A percentile compares a stretch with the other conserved stretches of the same genome.
Conservation (phyloP, 2,329 filamentous ascomycete species). For the Mycosphaerelloides madeirae region DNA sequence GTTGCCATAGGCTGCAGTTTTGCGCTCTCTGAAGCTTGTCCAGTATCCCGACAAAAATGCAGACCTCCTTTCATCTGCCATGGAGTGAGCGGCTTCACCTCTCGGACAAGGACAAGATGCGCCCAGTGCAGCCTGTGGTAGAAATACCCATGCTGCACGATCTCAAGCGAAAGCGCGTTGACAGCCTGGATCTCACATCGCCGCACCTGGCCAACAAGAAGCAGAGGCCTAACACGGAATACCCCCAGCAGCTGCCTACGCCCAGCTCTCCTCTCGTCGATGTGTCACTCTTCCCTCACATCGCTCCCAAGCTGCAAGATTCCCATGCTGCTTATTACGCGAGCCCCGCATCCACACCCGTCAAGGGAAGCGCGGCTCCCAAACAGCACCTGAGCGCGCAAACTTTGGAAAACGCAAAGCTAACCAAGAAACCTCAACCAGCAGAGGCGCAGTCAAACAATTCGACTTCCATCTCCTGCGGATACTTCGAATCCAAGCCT, state of each 20-base stretch:
- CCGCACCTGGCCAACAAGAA: constrained; percentile 19
- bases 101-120: constrained; percentile 32
- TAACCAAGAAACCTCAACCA: background rate
- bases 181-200: constrained; percentile 40
- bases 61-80: constrained; percentile 49
- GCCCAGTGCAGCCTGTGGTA: constrained; percentile 39
- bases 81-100: constrained; percentile 36
- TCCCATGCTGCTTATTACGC: background rate
- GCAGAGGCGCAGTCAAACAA: background rate
- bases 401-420: background rate
- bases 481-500: constrained; percentile 6
- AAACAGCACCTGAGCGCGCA: constrained; percentile 6
- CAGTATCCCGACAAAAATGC: constrained; percentile 28
- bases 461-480: background rate
- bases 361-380: background rate
- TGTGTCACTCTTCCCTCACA: constrained; percentile 4
- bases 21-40: constrained; percentile 15
- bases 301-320: background rate
- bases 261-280: constrained; percentile 9
- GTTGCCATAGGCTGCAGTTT: constrained; percentile 15
- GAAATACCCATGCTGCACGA: constrained; percentile 46
- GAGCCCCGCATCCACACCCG: background rate
- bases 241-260: constrained; percentile 10
- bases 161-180: constrained; percentile 56
- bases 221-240: constrained; percentile 31